Percentiles rank a stretch among this genome's conserved stretches.
These are phyloP conservation scores for Chrysoporthe cubensis DNA, from an alignment of 2,329 filamentous ascomycete genomes.

Conservation along the genomic window DNA sequence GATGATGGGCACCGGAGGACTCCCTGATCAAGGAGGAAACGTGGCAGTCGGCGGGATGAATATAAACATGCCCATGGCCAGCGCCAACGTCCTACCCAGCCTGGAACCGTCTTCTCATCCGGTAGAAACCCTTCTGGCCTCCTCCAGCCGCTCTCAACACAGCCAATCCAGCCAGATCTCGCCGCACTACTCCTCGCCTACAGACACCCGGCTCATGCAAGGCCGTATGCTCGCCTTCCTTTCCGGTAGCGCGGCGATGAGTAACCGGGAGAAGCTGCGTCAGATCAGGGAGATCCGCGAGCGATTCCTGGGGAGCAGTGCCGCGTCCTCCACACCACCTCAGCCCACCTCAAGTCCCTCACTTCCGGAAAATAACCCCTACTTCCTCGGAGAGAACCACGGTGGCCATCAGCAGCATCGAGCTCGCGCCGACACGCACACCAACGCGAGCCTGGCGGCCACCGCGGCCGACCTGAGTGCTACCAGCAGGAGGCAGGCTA, in stretches of 20 bases:
- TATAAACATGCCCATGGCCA: not conserved
- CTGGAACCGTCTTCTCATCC: not conserved
- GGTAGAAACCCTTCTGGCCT: not conserved
- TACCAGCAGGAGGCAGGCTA: constrained; percentile 10
- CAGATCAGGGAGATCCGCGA: constrained; percentile 22
- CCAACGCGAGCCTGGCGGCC: constrained; percentile 22
- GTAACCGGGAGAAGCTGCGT: constrained; percentile 5
- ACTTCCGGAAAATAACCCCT: not conserved
- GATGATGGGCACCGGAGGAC: constrained; percentile 11
- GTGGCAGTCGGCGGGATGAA: not conserved
- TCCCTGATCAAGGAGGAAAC: not conserved
- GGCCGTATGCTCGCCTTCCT: constrained; percentile 19
- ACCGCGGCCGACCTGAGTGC: constrained; percentile 10
- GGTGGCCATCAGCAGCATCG: not conserved
- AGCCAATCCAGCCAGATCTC: not conserved
- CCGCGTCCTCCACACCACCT: not conserved
- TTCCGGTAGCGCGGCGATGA: not conserved
- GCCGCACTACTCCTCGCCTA: not conserved
- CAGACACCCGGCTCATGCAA: constrained; percentile 16
- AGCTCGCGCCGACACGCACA: constrained; percentile 6
- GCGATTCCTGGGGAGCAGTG: constrained; percentile 3
- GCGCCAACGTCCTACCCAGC: not conserved
- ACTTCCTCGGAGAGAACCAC: not conserved
- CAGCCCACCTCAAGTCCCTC: not conserved
- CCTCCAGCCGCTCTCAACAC: not conserved